Base-by-base conservation (phyloP, 805 yeast species). In the Schwanniomyces vanrijiae region DNA sequence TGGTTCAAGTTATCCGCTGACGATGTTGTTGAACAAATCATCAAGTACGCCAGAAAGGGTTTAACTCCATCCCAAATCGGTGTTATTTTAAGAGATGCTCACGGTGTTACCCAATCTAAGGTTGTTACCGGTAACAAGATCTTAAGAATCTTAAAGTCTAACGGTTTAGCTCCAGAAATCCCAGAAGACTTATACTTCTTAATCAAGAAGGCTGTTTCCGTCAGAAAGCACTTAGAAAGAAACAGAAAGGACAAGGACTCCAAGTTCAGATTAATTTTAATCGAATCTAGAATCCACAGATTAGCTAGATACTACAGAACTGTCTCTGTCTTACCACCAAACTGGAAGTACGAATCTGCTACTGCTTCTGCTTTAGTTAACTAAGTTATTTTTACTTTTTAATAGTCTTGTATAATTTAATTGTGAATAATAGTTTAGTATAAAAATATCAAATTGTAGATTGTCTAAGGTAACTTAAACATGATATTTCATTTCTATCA, bases 161-260 rank as follows among this genome's bases (percentile, higher is more conserved):
- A 91, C 84, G 99, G 99, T 86, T 89, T 94, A 73, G 99, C 98
- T 72, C 98, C 99, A 78, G 99, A 94, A 82, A 88, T 94, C 72
- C 99, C 99, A 80, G 99, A 94, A 86, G 99, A 94, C 78, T 87
- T 94, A 71, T 94, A 94, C 94, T 91, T 80, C 81, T 87, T 94
- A 80, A 94, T 94, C 76, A 94, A 92, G 90, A 94, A 94, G 87
- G 99, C 99, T 75, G 98, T 94, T 71, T 73, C 97, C 63, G 97
- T 95, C 78, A 94, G 99, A 90, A 94, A 94, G 89, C 99, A 94
- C 82, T 87, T 94, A 76, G 99, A 94, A 83, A 89, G 95, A 82
- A 94, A 94, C 97, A 91, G 99, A 89, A 94, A 94, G 87, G 99
- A 94, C 83, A 92, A 94, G 86, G 99, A 94, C 82, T 94, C 99